phyloP scores from a whole-genome alignment of 2,329 filamentous ascomycete species.

The Colletotrichum sansevieriae region DNA sequence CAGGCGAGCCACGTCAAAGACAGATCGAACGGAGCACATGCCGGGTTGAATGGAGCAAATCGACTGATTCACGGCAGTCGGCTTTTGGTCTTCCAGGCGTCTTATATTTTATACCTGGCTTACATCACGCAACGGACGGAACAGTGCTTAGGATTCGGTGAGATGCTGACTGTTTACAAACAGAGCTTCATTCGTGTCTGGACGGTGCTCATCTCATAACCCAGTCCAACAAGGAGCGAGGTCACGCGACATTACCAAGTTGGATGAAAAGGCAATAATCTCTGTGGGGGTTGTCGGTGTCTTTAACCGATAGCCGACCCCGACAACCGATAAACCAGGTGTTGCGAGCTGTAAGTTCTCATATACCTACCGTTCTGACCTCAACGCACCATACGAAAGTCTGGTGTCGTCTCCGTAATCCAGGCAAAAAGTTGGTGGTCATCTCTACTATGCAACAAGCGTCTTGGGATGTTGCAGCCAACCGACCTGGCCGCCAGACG shows the following conservation, averaged over 20 bases:
- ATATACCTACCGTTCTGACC: too few species aligned
- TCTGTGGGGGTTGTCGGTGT: background rate
- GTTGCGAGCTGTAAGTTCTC: background rate
- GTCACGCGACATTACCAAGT: conserved; percentile 10
- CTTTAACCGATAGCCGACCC: background rate
- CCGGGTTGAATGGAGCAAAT: conserved; percentile 21
- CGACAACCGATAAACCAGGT: background rate
- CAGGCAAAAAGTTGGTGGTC: too few species aligned
- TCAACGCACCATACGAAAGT: too few species aligned
- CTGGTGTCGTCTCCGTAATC: too few species aligned
- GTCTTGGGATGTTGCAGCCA: conserved; percentile 6
- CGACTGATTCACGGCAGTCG: conserved; percentile 7
- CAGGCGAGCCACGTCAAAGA: conserved; percentile 14
- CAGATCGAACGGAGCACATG: background rate
- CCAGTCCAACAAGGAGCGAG: background rate
- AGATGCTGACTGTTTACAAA: background rate
- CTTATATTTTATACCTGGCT: background rate
- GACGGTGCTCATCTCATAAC: background rate
- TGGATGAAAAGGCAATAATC: background rate
- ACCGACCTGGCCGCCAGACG: background rate
- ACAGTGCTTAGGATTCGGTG: background rate
- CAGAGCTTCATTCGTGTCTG: background rate
- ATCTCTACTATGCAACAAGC: too few species aligned
- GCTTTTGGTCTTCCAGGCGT: background rate
- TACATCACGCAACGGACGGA: background rate